Conservation (phyloP, 2,329 filamentous ascomycete genomes). For the Ambrosiella xylebori region DNA sequence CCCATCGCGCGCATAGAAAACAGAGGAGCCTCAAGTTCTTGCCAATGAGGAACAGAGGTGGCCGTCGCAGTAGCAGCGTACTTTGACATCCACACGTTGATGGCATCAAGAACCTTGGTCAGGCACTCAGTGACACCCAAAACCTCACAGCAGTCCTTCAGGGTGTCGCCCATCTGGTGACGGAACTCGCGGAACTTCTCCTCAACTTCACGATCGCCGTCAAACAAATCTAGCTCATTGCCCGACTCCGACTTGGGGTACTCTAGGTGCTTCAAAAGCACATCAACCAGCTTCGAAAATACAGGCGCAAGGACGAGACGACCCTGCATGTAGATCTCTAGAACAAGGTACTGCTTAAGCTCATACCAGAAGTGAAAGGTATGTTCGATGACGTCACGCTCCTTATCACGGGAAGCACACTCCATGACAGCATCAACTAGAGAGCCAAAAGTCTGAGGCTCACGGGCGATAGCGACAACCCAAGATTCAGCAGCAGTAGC, state of each 20-base stretch:
- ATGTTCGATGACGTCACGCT: slow-evolving; percentile 77
- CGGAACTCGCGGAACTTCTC: slow-evolving; percentile 95
- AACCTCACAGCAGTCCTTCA: slow-evolving; percentile 94
- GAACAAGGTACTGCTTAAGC: slow-evolving; percentile 82
- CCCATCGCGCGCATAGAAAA: slow-evolving; percentile 95
- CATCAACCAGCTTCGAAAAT: slow-evolving; percentile 78
- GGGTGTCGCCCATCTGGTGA: slow-evolving; percentile 91
- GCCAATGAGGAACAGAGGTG: slow-evolving; percentile 77
- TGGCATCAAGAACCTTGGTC: slow-evolving; percentile 69
- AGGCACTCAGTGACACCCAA: slow-evolving; percentile 87
- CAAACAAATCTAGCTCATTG: slow-evolving; percentile 71
- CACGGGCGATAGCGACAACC: slow-evolving; percentile 77
- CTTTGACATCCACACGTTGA: slow-evolving; percentile 73
- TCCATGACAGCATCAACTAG: slow-evolving; percentile 87
- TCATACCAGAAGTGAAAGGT: slow-evolving; percentile 99
- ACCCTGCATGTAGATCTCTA: slow-evolving; percentile 77
- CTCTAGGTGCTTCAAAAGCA: slow-evolving; percentile 79
- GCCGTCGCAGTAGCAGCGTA: slow-evolving; percentile 61
- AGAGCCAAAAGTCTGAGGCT: slow-evolving; percentile 63
- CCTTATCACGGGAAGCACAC: slow-evolving; percentile 71
- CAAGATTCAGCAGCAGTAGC: slow-evolving; percentile 86
- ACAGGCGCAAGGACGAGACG: slow-evolving; percentile 61
- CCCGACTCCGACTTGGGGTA: slow-evolving; percentile 63
- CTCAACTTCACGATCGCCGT: slow-evolving; percentile 86
- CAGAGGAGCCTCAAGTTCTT: slow-evolving; percentile 83